Base-by-base conservation (phyloP, 805 yeast genomes). In the Sungouiozyma ichnusensis region DNA sequence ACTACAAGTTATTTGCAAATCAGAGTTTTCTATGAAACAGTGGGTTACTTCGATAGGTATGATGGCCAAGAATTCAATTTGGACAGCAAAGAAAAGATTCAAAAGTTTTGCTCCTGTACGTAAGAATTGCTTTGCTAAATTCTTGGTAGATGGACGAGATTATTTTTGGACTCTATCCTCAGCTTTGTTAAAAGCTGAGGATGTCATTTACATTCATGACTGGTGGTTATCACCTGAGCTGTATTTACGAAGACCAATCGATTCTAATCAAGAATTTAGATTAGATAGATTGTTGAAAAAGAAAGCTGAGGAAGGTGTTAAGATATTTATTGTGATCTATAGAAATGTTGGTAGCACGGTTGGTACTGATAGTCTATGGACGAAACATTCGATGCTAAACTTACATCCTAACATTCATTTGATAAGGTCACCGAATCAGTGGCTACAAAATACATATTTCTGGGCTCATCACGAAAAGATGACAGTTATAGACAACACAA, bases 391-490 rank as follows among this genome's bases (percentile, higher is more conserved):
- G 0, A 71, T 92, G 55, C 69, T 94, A 40, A 86, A 83, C 41
- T 67, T 92, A 35, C 87, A 90, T 61, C 80, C 78, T 19, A 92
- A 92, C 56, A 77, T 92, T 39, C 90, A 85, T 62, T 87, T 90
- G 13, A 74, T 92, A 46, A 75, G 99, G 51, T 88, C 97, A 1
- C 99, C 99, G 4, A 88, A 92, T 52, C 99, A 92, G 60, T 76
- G 92, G 58, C 65, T 85, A 42, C 97, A 92, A 58, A 85, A 85
- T 51, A 90, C 96, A 0, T 83, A 79, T 54, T 94, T 92, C 59
- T 92, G 98, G 98, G 98, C 99, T 0, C 99, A 92, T 66, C 99
- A 92, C 65, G 99, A 92, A 56, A 92, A 92, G 56, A 62, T 92
- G 44, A 78, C 88, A 46, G 74, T 92, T 31, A 68, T 92, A 44